Base-by-base conservation (phyloP, 768 basidiomycete species). In the Mycena metata region DNA sequence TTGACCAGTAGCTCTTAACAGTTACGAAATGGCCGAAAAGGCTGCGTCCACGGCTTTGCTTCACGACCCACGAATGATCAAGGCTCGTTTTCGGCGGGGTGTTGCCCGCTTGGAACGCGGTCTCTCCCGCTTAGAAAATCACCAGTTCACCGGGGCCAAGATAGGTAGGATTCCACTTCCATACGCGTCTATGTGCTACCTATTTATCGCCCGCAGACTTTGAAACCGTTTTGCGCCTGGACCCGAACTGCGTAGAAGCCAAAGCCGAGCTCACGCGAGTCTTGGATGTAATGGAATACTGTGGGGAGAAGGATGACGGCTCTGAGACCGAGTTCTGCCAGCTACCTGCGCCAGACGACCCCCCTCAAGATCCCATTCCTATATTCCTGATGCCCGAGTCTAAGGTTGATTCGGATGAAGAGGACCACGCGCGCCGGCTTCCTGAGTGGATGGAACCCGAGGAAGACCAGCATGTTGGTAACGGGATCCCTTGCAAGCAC, bases 81-180 rank as follows among this genome's bases (percentile, higher is more conserved):
- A 84, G 61, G 80, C 82, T 41, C 79, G 82, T 17, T 83, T 76
- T 70, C 80, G 81, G 33, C 78, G 82, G 59, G 83, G 80, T 5
- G 56, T 83, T 52, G 82, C 82, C 12, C 74, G 83, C 46, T 82
- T 79, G 69, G 76, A 57, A 21, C 58, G 63, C 4, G 62, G 80
- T 5, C 58, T 83, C 54, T 81, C 82, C 12, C 74, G 83, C 46
- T 82, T 79, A 69, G 75, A 57, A 21, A 60, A 61, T 5, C 62
- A 63, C 1, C 60, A 73, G 43, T 76, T 76, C 45, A 54, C 16
- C 41, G 67, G 51, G 11, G 67, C 67, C 0, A 33, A 19, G 16
- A 56, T 42, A 63, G 67, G 67, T 64, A 45, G 2, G 7, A n/a
- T 12, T 24, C 21, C 7, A 17, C 26, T 13, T 47, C 30, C 19